A percentile compares a stretch with the other conserved stretches of the same genome.
Conservation (phyloP, 139 green algal species). For the Haematococcus lacustris region DNA sequence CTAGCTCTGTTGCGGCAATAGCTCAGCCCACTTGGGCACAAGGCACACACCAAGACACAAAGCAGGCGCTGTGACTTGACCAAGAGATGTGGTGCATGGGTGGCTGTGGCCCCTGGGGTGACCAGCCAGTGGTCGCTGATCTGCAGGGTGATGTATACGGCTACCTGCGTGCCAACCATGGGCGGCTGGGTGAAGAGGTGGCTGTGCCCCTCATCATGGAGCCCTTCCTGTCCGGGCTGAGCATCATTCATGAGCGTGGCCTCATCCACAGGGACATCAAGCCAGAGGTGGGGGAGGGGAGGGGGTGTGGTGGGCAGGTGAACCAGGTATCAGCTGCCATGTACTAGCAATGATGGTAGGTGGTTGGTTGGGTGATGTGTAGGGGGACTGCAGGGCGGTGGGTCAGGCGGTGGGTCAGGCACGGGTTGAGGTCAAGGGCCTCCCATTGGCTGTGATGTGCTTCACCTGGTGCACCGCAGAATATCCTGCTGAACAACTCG, state of each 20-base stretch:
- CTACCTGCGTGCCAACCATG: conserved; percentile 33
- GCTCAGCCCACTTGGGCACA: too few species aligned
- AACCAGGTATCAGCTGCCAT: too few species aligned
- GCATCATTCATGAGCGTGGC: conserved; percentile 39
- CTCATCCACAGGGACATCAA: conserved; percentile 98
- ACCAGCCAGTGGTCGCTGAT: neutral
- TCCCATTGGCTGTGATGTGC: too few species aligned
- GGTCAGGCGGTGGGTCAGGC: too few species aligned
- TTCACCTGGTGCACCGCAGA: too few species aligned
- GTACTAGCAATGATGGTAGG: too few species aligned
- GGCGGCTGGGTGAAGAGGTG: conserved; percentile 32
- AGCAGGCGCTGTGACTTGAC: neutral
- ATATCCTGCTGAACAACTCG: conserved; percentile 72
- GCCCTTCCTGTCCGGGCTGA: conserved; percentile 42
- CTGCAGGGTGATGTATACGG: conserved; percentile 41
- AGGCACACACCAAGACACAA: neutral
- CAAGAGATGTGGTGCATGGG: neutral
- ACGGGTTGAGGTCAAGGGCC: too few species aligned
- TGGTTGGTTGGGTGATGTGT: too few species aligned
- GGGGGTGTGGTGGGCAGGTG: too few species aligned
- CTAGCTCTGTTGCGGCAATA: too few species aligned
- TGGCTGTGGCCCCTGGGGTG: neutral
- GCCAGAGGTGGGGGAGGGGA: too few species aligned
- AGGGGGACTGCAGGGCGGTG: too few species aligned
- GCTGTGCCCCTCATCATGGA: conserved; percentile 48